Evolutionary conservation across 192 early-diverging fungal species (phyloP), one percentile per base, ranked within the genome.

Genomic region (Jimgerdemannia flammicorona): DNA sequence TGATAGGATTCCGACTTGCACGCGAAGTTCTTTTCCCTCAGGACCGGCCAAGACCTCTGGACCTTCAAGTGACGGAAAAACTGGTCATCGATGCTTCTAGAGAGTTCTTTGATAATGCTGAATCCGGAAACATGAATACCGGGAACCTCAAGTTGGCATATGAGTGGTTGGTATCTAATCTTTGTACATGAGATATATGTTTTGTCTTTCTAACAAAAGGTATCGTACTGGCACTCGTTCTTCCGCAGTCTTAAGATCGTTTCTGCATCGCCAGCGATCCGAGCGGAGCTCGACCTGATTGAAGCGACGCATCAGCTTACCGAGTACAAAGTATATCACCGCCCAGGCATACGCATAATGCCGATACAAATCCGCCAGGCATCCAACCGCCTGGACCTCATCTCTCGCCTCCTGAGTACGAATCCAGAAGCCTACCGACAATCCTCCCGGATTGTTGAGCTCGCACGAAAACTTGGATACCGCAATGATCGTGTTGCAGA

Each of bases 31-130:
- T 90, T 14, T 77, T 88, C 54, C 85, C 83, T 4, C 74, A 78
- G 4, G 78, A 83, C 40, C 40, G 77, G 69, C 74, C 80, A 42
- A 75, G 75, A 64, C 70, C 82, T 59, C 67, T 90, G 19, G 74
- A 83, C 49, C 67, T 83, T 2, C 82, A 84, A 4, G 73, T 78
- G 3, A 85, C 85, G 9, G 89, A 94, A 70, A 80, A 87, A 67
- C 73, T 94, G 19, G 85, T 93, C 6, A 85, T 94, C 69, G 88
- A 93, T 72, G 86, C 90, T 40, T 89, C 90, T 8, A 78, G 81
- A 72, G 93, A 94, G 74, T 91, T 91, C 74, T 92, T 84, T 79
- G 92, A 92, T 70, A 94, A 94, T 70, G 85, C 93, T 18, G 83
- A 87, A n/a, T 84, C 81, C 18, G 89, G 92, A 6, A 90, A 91